Conservation (phyloP, 108 stramenopile genomes). For the Mayamaea pseudoterrestris region DNA sequence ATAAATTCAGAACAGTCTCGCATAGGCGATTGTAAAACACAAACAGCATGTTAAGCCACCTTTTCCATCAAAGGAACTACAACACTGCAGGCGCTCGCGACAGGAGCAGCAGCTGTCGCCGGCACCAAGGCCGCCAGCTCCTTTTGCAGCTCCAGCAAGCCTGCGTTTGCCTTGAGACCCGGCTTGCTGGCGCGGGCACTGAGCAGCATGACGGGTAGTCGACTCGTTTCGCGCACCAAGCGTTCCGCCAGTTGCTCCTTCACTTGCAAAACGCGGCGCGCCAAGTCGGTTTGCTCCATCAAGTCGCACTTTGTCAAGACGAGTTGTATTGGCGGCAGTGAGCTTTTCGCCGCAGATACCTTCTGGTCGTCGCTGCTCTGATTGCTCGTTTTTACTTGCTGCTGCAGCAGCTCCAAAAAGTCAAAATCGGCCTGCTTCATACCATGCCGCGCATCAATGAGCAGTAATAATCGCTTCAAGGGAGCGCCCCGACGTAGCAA, state of each 20-base stretch:
- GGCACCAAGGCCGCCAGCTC: conserved; percentile 54
- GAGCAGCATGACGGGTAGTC: conserved; percentile 66
- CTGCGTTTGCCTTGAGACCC: conserved; percentile 29
- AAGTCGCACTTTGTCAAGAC: conserved; percentile 81
- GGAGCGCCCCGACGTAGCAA: conserved; percentile 26
- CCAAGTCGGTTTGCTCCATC: conserved; percentile 54
- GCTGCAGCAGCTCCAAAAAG: conserved; percentile 39
- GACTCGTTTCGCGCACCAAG: conserved; percentile 50
- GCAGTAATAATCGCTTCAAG: conserved; percentile 58
- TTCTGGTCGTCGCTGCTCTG: neutral
- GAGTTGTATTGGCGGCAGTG: conserved; percentile 70
- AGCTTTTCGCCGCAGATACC: too few relatives aligned
- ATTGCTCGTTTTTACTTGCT: neutral
- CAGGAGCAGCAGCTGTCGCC: too few relatives aligned
- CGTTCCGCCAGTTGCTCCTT: conserved; percentile 52
- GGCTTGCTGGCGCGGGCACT: conserved; percentile 33
- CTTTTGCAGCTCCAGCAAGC: conserved; percentile 62
- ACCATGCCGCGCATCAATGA: conserved; percentile 78
- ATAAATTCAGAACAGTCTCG: too few relatives aligned
- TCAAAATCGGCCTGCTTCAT: conserved; percentile 62
- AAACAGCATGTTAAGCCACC: too few relatives aligned
- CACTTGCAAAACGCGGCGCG: conserved; percentile 52
- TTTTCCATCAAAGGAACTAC: too few relatives aligned
- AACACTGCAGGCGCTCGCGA: too few relatives aligned
- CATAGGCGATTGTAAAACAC: too few relatives aligned